A percentile compares a stretch with the other conserved stretches of the same genome.
phyloP scores from a whole-genome alignment of 345 rosid species.

The Eutrema heterophyllum region DNA sequence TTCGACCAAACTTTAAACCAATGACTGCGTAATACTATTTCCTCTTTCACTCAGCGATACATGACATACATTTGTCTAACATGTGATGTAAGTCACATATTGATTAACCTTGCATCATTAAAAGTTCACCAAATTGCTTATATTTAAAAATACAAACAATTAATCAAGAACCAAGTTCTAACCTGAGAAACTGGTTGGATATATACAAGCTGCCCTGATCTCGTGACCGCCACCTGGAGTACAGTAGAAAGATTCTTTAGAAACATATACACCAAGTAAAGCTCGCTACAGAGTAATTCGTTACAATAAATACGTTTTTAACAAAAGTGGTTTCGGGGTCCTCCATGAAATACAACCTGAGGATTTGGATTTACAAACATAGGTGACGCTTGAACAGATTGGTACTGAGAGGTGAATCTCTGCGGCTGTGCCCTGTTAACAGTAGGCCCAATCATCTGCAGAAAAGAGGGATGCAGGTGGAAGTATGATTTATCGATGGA shows the following conservation, averaged over 20 bases:
- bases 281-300: not conserved
- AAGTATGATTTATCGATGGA: not conserved
- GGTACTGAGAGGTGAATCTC: constrained; percentile 62
- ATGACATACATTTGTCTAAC: not conserved
- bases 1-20: not conserved
- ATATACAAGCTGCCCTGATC: constrained; percentile 62
- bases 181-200: constrained; percentile 80
- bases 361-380: constrained; percentile 48
- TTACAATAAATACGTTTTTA: not conserved
- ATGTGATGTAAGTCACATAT: not conserved
- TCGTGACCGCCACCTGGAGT: constrained; percentile 64
- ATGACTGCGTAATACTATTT: not conserved
- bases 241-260: constrained; percentile 10
- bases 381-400: constrained; percentile 55
- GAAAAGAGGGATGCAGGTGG: constrained; percentile 5
- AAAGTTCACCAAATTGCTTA: not conserved
- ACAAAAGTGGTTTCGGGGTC: not conserved
- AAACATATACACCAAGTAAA: constrained; percentile 1
- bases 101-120: not conserved
- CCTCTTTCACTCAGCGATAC: not conserved
- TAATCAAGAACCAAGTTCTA: constrained; percentile 24
- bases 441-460: constrained; percentile 52
- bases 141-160: not conserved
- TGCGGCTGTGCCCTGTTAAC: constrained; percentile 57
- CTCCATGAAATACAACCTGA: constrained; percentile 47